Evolutionary conservation across 2,329 filamentous ascomycete species (phyloP).

Genomic region (Fusarium sp.): DNA sequence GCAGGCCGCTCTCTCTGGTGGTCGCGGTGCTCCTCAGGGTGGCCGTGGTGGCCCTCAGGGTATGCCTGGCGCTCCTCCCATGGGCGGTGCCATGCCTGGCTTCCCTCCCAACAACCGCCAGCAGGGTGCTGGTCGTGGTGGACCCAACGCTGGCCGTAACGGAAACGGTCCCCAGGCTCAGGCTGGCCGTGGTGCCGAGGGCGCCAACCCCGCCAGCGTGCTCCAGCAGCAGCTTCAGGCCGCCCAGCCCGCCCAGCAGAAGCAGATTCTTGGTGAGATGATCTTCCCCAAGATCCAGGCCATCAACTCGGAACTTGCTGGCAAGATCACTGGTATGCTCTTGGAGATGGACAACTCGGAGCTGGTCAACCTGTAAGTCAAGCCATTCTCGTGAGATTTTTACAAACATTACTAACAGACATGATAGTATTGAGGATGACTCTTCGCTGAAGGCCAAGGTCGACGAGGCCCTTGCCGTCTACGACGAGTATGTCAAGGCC

Average conservation of each 20-base stretch:
- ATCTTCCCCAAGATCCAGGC: constrained; percentile 98
- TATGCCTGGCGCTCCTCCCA: constrained; percentile 79
- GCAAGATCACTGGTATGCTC: constrained; percentile 99
- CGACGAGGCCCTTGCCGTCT: constrained; percentile 95
- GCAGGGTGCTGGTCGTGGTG: constrained; percentile 61
- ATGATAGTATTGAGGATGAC: constrained; percentile 86
- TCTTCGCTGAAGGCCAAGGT: constrained; percentile 92
- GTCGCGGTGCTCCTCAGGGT: constrained; percentile 72
- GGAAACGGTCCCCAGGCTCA: constrained; percentile 52
- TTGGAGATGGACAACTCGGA: constrained; percentile 99
- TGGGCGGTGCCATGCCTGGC: constrained; percentile 63
- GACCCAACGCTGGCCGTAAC: constrained; percentile 54
- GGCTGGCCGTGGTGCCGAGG: constrained; percentile 54
- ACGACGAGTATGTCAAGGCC: constrained; percentile 98
- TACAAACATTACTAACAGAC: constrained; percentile 29
- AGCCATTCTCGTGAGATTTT: constrained; percentile 4
- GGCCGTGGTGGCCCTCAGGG: constrained; percentile 69
- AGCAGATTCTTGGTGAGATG: constrained; percentile 97
- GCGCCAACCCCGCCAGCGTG: constrained; percentile 47
- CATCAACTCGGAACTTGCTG: constrained; percentile 93
- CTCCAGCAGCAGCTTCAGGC: constrained; percentile 68
- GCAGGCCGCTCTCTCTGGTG: constrained; percentile 68
- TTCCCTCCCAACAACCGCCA: constrained; percentile 67
- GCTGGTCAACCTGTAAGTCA: constrained; percentile 91
- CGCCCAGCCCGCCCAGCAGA: constrained; percentile 81